These are phyloP conservation scores for Magnusiomyces clavatus DNA, from an alignment of 1,139 yeast genomes.

Conservation along the genomic window DNA sequence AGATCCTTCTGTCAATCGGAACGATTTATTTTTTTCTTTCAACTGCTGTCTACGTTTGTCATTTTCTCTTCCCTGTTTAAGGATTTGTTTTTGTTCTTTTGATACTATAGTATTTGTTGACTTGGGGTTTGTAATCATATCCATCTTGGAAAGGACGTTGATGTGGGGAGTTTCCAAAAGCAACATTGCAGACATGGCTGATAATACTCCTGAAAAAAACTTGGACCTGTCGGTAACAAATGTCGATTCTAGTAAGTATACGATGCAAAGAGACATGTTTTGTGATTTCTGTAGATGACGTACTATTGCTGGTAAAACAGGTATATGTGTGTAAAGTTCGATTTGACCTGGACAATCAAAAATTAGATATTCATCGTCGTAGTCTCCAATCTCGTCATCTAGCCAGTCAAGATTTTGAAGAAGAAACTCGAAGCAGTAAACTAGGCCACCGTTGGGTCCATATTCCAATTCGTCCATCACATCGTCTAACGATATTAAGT, in stretches of 20 bases:
- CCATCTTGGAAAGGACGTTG: constrained; percentile 78
- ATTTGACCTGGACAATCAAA: constrained; percentile 99
- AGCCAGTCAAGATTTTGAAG: constrained; percentile 90
- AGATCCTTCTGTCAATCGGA: too few species aligned
- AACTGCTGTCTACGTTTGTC: not conserved
- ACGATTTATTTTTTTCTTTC: not conserved
- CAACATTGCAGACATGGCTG: constrained; percentile 99
- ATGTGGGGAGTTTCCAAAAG: constrained; percentile 90
- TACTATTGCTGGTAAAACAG: constrained; percentile 82
- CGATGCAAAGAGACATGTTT: constrained; percentile 84
- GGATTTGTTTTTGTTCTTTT: not conserved
- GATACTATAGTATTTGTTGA: not conserved
- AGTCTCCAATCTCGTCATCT: constrained; percentile 91
- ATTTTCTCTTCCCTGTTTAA: constrained; percentile 2
- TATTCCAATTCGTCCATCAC: constrained; percentile 94
- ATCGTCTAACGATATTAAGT: constrained; percentile 82
- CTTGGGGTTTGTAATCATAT: constrained; percentile 45
- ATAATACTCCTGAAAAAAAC: constrained; percentile 88
- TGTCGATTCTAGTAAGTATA: constrained; percentile 88
- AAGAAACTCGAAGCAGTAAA: constrained; percentile 85
- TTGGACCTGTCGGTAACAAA: constrained; percentile 84
- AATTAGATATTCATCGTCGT: constrained; percentile 83
- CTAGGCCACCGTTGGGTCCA: constrained; percentile 93
- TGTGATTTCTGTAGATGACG: constrained; percentile 71
- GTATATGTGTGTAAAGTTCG: constrained; percentile 90